Evolutionary conservation across 2,329 filamentous ascomycete species (phyloP), one percentile per base, ranked within the genome.

Genomic region (Aureobasidium vineae): DNA sequence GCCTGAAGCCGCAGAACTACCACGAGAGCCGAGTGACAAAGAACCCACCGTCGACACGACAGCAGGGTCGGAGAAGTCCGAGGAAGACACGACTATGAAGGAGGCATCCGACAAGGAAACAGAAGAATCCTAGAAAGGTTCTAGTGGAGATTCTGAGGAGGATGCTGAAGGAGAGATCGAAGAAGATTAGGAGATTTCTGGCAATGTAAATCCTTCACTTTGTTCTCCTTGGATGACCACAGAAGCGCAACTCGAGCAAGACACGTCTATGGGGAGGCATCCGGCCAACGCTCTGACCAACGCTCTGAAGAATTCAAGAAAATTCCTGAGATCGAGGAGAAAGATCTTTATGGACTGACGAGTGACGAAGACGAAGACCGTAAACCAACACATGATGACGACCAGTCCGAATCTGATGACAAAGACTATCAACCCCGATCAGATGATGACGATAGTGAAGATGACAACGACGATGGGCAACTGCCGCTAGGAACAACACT

Each of bases 31-130:
- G 1, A 15, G 11, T 21, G 40, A 40, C 36, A 41, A 57, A 36
- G 36, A 57, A 38, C 33, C 21, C 19, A 15, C 16, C 21, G 26
- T 26, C 23, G 21, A 43, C 40, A 45, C 56, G 7, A 59, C 41
- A 23, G 57, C 19, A 23, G 28, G 31, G 26, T 47, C 57, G 8
- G 40, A 45, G 31, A 45, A 43, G 38, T n/a, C 33, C 3, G 57
- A 61, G n/a, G 40, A 33, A 33, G 41, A 59, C 26, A 59, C 36
- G 21, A n/a, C 15, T n/a, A 56, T 56, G 53, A 41, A 59, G 45
- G 38, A 59, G 16, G 54, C 40, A 31, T 16, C 54, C 40, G 28
- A 59, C 40, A n/a, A 45, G 6, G 54, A 31, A 16, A 45, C 54
- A 19, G 57, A 61, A 28, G 57, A 47, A 6, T 38, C 57, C 13